phyloP scores from a whole-genome alignment of 2,329 filamentous ascomycete species.

The Cadophora gregata region DNA sequence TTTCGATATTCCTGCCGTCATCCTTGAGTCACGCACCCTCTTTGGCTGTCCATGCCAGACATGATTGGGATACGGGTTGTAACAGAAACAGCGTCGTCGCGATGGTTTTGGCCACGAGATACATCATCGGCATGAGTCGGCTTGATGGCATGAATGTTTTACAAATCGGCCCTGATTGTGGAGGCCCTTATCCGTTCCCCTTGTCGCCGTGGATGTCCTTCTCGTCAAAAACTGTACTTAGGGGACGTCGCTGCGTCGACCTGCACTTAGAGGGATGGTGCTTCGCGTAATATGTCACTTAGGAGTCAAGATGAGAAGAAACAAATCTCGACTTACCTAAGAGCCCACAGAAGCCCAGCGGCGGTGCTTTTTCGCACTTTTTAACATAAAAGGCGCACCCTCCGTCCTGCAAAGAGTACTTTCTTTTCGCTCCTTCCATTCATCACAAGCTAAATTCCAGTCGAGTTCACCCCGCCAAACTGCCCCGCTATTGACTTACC shows the following conservation, averaged over 20 bases:
- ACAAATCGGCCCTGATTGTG: slow-evolving; percentile 34
- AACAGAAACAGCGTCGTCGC: slow-evolving; percentile 30
- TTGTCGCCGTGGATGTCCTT: slow-evolving; percentile 22
- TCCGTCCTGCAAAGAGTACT: neutral
- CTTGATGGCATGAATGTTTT: slow-evolving; percentile 27
- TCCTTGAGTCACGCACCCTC: neutral
- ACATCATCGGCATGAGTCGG: slow-evolving; percentile 15
- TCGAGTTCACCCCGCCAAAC: slow-evolving; percentile 23
- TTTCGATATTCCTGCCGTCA: neutral
- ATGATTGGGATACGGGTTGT: slow-evolving; percentile 3
- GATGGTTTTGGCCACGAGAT: slow-evolving; percentile 15
- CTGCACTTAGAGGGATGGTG: slow-evolving; percentile 26
- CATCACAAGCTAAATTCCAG: slow-evolving; percentile 6
- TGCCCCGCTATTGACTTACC: slow-evolving; percentile 17
- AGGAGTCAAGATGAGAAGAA: slow-evolving; percentile 28
- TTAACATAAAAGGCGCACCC: slow-evolving; percentile 2
- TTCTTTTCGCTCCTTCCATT: slow-evolving; percentile 5
- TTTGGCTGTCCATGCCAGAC: neutral
- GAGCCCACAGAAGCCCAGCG: slow-evolving; percentile 18
- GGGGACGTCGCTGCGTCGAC: slow-evolving; percentile 24
- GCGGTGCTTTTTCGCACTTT: slow-evolving; percentile 1
- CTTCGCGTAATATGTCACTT: slow-evolving; percentile 39
- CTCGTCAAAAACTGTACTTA: slow-evolving; percentile 35
- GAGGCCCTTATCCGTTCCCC: slow-evolving; percentile 32
- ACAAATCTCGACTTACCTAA: slow-evolving; percentile 31